phyloP scores from a whole-genome alignment of 2,329 filamentous ascomycete genomes.

The Ophiostoma australiae region DNA sequence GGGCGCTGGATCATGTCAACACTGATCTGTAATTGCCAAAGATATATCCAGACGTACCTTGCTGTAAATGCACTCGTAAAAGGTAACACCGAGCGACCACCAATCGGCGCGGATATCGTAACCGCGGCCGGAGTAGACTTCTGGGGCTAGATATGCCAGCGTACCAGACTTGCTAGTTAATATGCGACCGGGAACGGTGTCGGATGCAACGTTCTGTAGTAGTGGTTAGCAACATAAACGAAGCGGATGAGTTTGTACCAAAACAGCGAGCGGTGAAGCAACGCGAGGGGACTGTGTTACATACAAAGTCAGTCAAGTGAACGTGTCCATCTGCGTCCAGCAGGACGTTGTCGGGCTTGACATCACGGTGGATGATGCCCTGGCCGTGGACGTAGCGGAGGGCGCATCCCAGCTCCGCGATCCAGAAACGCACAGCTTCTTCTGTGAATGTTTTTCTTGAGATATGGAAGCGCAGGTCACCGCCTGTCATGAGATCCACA shows the following conservation, averaged over 20 bases:
- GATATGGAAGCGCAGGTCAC: constrained; percentile 95
- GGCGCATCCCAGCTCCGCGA: constrained; percentile 87
- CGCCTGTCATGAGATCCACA: constrained; percentile 96
- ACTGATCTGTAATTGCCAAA: no score
- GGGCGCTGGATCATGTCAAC: constrained; percentile 59
- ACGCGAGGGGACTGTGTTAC: constrained; percentile 32
- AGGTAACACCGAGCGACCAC: constrained; percentile 98
- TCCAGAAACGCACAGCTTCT: constrained; percentile 95
- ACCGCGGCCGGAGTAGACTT: constrained; percentile 86
- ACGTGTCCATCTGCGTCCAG: constrained; percentile 88
- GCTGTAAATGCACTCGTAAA: constrained; percentile 99
- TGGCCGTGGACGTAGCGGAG: constrained; percentile 80
- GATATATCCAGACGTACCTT: constrained; percentile 57
- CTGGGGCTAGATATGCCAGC: constrained; percentile 88
- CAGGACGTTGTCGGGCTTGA: constrained; percentile 88
- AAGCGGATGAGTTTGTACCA: no score
- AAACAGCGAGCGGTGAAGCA: not conserved
- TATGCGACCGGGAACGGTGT: constrained; percentile 74
- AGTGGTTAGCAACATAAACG: constrained; percentile 15
- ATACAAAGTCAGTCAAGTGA: constrained; percentile 93
- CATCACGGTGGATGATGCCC: constrained; percentile 83
- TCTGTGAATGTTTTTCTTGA: constrained; percentile 97
- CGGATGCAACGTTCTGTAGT: constrained; percentile 85
- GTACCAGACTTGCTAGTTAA: constrained; percentile 96
- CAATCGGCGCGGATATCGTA: constrained; percentile 91